These are phyloP conservation scores for Monsonia emarginata DNA, from an alignment of 441 rosid species.

Conservation along the genomic window DNA sequence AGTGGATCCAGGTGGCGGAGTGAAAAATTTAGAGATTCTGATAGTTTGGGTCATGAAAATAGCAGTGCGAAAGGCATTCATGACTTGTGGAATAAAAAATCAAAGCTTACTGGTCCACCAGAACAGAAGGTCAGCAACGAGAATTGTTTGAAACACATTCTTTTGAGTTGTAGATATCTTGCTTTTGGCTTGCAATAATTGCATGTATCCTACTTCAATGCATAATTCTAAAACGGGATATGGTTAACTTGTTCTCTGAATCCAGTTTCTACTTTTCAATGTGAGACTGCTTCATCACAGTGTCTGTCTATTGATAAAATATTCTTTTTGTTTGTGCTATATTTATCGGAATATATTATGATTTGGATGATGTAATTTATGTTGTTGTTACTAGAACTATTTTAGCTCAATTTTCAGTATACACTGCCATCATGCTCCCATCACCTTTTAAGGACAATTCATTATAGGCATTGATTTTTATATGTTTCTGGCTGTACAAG, in stretches of 20 bases:
- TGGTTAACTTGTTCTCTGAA: neutral
- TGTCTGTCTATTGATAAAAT: neutral
- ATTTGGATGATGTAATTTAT: neutral
- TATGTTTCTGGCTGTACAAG: neutral
- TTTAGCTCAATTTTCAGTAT: neutral
- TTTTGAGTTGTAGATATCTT: slow-evolving; percentile 3
- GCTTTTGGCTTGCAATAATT: neutral
- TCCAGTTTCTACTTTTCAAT: neutral
- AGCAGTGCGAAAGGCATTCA: slow-evolving; percentile 30
- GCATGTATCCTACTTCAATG: neutral
- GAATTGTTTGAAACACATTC: slow-evolving; percentile 1
- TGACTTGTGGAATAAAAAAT: slow-evolving; percentile 43
- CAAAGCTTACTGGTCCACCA: slow-evolving; percentile 58
- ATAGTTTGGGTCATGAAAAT: slow-evolving; percentile 29
- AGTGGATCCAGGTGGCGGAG: slow-evolving; percentile 40
- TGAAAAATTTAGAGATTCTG: slow-evolving; percentile 35
- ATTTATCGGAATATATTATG: neutral
- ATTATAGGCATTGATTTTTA: neutral
- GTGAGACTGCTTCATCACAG: neutral
- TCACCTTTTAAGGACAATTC: neutral
- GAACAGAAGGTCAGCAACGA: slow-evolving; percentile 67
- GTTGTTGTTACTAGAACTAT: neutral
- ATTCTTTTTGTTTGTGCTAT: neutral
- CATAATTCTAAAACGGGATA: neutral
- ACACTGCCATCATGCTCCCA: neutral